Conservation (phyloP, 768 basidiomycete genomes). For the Auricularia cornea region DNA sequence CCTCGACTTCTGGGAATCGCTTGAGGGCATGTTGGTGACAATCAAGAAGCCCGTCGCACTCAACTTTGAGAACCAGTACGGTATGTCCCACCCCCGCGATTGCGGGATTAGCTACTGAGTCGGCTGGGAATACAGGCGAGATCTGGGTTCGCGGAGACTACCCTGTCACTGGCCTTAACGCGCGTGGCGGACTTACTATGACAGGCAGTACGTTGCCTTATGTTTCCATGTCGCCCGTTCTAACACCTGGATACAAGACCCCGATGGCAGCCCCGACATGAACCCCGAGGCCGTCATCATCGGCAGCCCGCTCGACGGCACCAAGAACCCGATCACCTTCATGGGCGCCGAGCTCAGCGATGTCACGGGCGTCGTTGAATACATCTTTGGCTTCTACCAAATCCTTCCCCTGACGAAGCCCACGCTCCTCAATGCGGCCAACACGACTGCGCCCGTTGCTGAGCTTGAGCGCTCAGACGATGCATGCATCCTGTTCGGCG, state of each 20-base stretch:
- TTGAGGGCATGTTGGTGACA: conserved; percentile 50
- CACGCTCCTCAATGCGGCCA: conserved; percentile 32
- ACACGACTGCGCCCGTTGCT: conserved; percentile 29
- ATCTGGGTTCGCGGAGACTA: conserved; percentile 54
- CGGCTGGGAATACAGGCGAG: too few relatives aligned
- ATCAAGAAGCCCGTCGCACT: conserved; percentile 39
- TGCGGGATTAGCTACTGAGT: too few relatives aligned
- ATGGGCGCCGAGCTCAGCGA: conserved; percentile 40
- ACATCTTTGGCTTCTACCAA: conserved; percentile 45
- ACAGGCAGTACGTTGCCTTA: conserved; percentile 31
- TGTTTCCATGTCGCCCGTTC: neutral
- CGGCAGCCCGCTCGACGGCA: conserved; percentile 45
- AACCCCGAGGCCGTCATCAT: conserved; percentile 52
- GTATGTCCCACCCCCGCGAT: too few relatives aligned
- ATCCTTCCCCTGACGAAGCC: conserved; percentile 52
- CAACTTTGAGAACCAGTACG: conserved; percentile 44
- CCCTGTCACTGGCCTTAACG: conserved; percentile 47
- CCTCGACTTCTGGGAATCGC: conserved; percentile 57
- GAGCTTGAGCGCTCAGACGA: conserved; percentile 28
- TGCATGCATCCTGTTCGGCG: conserved; percentile 41
- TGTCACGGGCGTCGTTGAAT: conserved; percentile 48
- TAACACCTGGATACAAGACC: conserved; percentile 23
- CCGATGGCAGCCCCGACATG: conserved; percentile 43
- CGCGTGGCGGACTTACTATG: conserved; percentile 46
- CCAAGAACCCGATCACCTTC: conserved; percentile 39